Evolutionary conservation across 805 yeast genomes (phyloP).

Genomic region (Kodamaea nitidulidarum): DNA sequence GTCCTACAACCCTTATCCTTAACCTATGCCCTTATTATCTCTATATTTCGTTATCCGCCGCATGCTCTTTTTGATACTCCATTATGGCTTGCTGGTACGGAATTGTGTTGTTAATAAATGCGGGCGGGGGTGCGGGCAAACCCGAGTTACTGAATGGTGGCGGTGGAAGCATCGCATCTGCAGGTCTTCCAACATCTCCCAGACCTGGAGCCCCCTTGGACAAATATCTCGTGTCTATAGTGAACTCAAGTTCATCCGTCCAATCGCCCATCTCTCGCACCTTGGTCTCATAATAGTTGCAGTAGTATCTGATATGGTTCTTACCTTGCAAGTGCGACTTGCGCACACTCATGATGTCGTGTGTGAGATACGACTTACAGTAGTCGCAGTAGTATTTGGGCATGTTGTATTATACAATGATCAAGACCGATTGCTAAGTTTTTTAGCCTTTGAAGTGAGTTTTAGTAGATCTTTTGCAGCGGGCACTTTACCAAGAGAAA

Average conservation of each 20-base stretch:
- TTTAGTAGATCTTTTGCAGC: no score
- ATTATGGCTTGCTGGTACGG: slow-evolving; percentile 20
- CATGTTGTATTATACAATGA: no score
- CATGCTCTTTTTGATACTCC: slow-evolving; percentile 5
- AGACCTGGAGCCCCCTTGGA: slow-evolving; percentile 32
- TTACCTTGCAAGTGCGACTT: slow-evolving; percentile 75
- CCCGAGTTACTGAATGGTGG: slow-evolving; percentile 28
- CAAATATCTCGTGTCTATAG: slow-evolving; percentile 31
- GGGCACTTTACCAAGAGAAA: no score
- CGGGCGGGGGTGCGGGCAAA: slow-evolving; percentile 37
- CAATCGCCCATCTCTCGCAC: slow-evolving; percentile 31
- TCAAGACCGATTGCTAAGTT: no score
- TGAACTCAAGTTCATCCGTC: slow-evolving; percentile 30
- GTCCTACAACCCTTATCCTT: neutral
- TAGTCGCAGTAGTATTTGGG: slow-evolving; percentile 80
- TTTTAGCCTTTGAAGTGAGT: no score
- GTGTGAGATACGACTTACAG: slow-evolving; percentile 78
- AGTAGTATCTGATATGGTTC: slow-evolving; percentile 66
- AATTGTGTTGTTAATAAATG: slow-evolving; percentile 19
- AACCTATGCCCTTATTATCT: neutral
- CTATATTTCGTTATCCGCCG: slow-evolving; percentile 2
- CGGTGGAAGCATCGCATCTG: slow-evolving; percentile 24
- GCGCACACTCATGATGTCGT: slow-evolving; percentile 83
- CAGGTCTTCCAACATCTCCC: slow-evolving; percentile 17
- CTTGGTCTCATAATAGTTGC: slow-evolving; percentile 64